Conservation (phyloP, 2,329 filamentous ascomycete species). For the Fusarium annulatum region DNA sequence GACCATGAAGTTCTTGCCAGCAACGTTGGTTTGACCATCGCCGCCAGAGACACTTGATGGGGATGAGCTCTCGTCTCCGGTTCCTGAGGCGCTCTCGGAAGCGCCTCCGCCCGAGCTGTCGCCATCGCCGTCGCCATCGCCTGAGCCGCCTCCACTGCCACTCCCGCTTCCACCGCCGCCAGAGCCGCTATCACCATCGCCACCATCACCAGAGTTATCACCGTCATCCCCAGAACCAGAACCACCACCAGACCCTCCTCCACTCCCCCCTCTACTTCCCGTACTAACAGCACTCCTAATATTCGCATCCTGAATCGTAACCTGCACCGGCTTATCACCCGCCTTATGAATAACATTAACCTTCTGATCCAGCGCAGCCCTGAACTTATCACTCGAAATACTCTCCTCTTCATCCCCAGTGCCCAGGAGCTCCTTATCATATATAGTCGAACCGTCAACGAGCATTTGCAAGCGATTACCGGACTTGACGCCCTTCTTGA, state of each 20-base stretch:
- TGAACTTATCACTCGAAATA: constrained; percentile 4
- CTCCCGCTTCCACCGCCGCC: neutral
- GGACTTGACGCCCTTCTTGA: neutral
- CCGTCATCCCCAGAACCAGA: neutral
- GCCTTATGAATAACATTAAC: constrained; percentile 3
- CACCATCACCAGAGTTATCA: neutral
- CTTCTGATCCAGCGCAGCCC: constrained; percentile 12
- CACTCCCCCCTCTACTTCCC: neutral
- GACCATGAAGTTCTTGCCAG: neutral
- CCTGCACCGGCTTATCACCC: constrained; percentile 5
- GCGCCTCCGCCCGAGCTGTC: neutral
- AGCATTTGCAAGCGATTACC: constrained; percentile 7
- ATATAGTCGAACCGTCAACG: neutral
- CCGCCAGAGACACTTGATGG: neutral
- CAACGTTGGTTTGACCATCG: neutral
- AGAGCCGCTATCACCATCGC: neutral
- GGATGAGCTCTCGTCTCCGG: neutral
- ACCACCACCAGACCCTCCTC: neutral
- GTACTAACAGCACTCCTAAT: neutral
- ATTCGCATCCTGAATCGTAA: constrained; percentile 11
- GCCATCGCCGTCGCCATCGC: neutral
- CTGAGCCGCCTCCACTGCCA: neutral
- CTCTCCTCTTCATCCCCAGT: neutral
- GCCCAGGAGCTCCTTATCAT: neutral
- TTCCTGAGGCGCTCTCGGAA: neutral